phyloP scores from a whole-genome alignment of 495 filamentous ascomycete species.

The Bacidia rubella region DNA sequence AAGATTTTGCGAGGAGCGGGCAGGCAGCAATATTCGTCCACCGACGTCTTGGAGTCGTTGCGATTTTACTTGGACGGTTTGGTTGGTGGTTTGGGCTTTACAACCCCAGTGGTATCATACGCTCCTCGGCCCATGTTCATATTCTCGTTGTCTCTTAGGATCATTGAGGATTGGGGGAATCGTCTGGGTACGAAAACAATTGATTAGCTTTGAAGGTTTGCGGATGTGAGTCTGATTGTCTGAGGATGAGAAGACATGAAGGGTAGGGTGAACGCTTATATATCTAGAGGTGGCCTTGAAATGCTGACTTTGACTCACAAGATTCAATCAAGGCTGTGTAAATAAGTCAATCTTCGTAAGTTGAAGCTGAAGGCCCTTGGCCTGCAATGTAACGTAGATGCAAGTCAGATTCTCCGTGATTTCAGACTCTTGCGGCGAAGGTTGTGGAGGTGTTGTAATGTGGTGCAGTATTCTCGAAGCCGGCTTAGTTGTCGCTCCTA shows the following conservation, averaged over 20 bases:
- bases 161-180: slow-evolving; percentile 25
- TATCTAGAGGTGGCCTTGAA: not conserved
- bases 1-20: not conserved
- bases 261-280: not conserved
- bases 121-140: slow-evolving; percentile 46
- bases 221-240: not conserved
- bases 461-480: not conserved
- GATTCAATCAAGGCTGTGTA: slow-evolving; percentile 1
- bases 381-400: slow-evolving; percentile 5
- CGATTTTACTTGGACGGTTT: slow-evolving; percentile 18
- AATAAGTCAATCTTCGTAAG: not conserved
- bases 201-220: not conserved
- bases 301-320: slow-evolving; percentile 5
- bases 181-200: not conserved
- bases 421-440: slow-evolving; percentile 3
- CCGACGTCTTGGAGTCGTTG: slow-evolving; percentile 16
- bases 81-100: slow-evolving; percentile 39
- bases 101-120: slow-evolving; percentile 46
- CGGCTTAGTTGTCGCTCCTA: not conserved
- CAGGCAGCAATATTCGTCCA: slow-evolving; percentile 10
- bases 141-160: slow-evolving; percentile 31
- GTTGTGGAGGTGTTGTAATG: not conserved
- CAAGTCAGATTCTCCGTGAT: slow-evolving; percentile 1
- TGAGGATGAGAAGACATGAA: slow-evolving; percentile 1
- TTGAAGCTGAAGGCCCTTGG: slow-evolving; percentile 1